Conservation (phyloP, 495 filamentous ascomycete species). For the Cercophora scortea region DNA sequence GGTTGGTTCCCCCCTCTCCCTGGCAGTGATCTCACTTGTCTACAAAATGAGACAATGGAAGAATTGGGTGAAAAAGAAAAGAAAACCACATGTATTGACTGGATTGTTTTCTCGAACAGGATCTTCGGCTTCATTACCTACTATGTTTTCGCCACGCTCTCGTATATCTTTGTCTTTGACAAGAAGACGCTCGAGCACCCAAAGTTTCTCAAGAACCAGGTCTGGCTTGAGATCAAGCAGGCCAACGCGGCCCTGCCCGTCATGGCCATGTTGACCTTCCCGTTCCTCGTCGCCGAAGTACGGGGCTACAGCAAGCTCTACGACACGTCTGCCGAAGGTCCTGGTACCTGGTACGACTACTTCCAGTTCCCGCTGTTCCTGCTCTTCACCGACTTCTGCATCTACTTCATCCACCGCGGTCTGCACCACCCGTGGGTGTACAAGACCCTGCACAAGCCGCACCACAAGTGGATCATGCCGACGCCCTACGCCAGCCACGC, state of each 20-base stretch:
- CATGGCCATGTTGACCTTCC: constrained; percentile 77
- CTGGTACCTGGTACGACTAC: constrained; percentile 67
- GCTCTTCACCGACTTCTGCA: constrained; percentile 83
- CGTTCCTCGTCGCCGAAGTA: constrained; percentile 78
- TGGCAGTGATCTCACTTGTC: too few relatives aligned
- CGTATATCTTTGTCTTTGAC: constrained; percentile 91
- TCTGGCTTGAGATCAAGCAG: constrained; percentile 77
- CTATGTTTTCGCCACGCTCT: constrained; percentile 74
- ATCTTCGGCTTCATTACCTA: constrained; percentile 78
- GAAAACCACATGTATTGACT: neutral
- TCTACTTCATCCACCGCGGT: constrained; percentile 93
- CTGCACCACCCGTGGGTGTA: constrained; percentile 80
- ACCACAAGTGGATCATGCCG: constrained; percentile 99
- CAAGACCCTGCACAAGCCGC: constrained; percentile 87
- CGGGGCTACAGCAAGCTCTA: constrained; percentile 85
- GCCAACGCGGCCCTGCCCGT: constrained; percentile 64
- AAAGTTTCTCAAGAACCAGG: constrained; percentile 92
- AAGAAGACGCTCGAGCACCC: constrained; percentile 83
- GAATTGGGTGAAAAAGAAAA: too few relatives aligned
- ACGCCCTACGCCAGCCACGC: constrained; percentile 88
- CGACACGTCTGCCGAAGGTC: constrained; percentile 62
- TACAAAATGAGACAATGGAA: too few relatives aligned
- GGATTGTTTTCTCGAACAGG: constrained; percentile 38
- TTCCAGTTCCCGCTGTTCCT: constrained; percentile 91
- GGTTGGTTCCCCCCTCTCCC: constrained; percentile 51